Base-by-base conservation (phyloP, 1,284 basidiomycete genomes). In the Ceratobasidium papillatum region DNA sequence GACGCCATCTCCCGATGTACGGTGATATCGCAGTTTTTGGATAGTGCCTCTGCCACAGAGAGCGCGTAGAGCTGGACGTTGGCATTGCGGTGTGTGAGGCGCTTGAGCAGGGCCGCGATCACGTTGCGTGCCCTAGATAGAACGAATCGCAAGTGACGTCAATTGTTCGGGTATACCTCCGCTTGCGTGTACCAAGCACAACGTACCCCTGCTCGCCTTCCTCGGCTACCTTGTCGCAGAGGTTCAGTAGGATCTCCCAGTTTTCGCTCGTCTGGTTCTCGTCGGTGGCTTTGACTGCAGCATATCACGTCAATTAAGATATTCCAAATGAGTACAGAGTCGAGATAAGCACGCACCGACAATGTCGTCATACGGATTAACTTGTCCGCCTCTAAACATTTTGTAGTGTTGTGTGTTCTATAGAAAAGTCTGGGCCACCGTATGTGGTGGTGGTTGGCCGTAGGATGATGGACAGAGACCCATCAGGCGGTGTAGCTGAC, bases 61-160 rank as follows among this genome's bases (percentile, higher is more conserved):
- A 99, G 89, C 9, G 96, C 89, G 80, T 97, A 98, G 0, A 99
- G 87, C 83, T 99, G 98, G 0, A 99, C 98, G 80, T 98, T 99
- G 17, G 97, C 93, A 81, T 94, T 98, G 45, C 97, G 91, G 83
- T 99, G 96, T 17, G 92, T 87, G 0, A 99, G 87, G 4, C 97
- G 93, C 83, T 97, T 98, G 80, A 96, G 87, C 62, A 98, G 83
- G 0, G 96, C 89, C 5, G 90, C 90, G 76, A 98, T 87, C 76
- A 95, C 95, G 79, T 93, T 90, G 71, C 93, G 91, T 8, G 97
- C 94, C 22, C 96, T 98, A 82, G 66, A 9, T 52, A 68, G 22
- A 47, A 3, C 9, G 45, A 19, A 63, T 71, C 32, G 45, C 68
- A 63, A 34, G 27, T 64, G 68, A 71, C 47, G 72, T 49, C 66